Evolutionary conservation across 1,139 yeast genomes (phyloP).

Genomic region (Magnusiomyces starmeri): DNA sequence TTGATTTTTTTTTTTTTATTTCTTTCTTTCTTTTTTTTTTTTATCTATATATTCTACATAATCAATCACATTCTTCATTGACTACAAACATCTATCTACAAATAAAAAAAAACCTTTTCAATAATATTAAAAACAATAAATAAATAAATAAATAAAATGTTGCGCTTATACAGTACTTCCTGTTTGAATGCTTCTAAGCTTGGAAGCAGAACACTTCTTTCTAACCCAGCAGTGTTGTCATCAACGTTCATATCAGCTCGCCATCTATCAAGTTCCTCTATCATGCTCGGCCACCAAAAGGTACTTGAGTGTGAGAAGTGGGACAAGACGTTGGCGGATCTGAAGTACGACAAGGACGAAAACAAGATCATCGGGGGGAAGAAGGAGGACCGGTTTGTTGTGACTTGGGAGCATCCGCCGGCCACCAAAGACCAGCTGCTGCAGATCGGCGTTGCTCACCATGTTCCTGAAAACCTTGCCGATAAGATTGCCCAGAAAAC

Average conservation of each 20-base stretch:
- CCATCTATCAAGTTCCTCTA: not conserved
- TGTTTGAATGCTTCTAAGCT: not conserved
- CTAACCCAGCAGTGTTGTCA: not conserved
- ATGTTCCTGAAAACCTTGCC: slow-evolving; percentile 42
- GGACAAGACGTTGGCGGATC: slow-evolving; percentile 11
- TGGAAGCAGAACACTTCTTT: not conserved
- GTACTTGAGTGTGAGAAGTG: slow-evolving; percentile 11
- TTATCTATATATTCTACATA: too few species aligned
- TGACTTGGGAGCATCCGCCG: slow-evolving; percentile 15
- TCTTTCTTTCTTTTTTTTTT: too few species aligned
- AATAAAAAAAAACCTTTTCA: too few species aligned
- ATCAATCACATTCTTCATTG: too few species aligned
- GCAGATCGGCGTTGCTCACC: slow-evolving; percentile 44
- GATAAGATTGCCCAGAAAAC: slow-evolving; percentile 50
- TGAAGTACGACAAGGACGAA: slow-evolving; percentile 4
- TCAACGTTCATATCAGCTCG: not conserved
- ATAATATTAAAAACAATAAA: too few species aligned
- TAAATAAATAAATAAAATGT: too few species aligned
- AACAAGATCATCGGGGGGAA: not conserved
- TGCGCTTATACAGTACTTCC: too few species aligned
- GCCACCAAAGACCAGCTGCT: slow-evolving; percentile 6
- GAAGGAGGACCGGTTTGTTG: slow-evolving; percentile 11
- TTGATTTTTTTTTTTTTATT: too few species aligned
- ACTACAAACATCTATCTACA: too few species aligned
- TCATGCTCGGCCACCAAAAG: slow-evolving; percentile 6